Percentiles rank a stretch among this genome's conserved stretches.
phyloP scores from a whole-genome alignment of 768 basidiomycete species.

The Xerocomus potaroensis region DNA sequence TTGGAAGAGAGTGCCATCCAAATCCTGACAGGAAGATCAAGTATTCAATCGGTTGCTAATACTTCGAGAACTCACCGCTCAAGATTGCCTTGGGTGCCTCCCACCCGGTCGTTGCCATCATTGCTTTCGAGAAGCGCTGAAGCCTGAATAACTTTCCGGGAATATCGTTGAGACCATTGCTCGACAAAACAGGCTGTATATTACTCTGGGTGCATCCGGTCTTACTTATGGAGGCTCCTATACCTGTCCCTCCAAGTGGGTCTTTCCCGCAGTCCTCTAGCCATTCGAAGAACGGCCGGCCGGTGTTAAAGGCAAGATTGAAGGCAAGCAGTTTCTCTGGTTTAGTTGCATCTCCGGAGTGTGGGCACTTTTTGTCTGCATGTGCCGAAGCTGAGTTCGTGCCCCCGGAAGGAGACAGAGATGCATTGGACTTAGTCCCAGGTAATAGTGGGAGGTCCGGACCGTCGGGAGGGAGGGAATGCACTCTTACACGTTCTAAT shows the following conservation, averaged over 20 bases:
- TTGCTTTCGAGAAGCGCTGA: slow-evolving; percentile 69
- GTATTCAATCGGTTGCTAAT: not conserved
- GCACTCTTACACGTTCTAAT: not conserved
- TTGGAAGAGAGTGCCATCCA: slow-evolving; percentile 50
- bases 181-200: not conserved
- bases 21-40: slow-evolving; percentile 40
- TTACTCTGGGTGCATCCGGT: not conserved
- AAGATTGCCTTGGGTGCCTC: slow-evolving; percentile 59
- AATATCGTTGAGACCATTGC: not conserved
- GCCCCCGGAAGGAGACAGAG: not conserved
- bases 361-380: not conserved
- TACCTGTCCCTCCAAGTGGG: slow-evolving; percentile 21
- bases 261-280: slow-evolving; percentile 53
- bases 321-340: slow-evolving; percentile 47
- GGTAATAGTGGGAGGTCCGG: not conserved
- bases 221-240: slow-evolving; percentile 10
- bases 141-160: slow-evolving; percentile 47
- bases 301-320: slow-evolving; percentile 61
- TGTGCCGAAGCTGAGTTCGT: not conserved
- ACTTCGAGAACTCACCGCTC: slow-evolving; percentile 37
- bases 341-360: not conserved
- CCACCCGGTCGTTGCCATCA: slow-evolving; percentile 71
- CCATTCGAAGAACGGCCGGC: slow-evolving; percentile 65
- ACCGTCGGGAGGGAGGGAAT: not conserved
- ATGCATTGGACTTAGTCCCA: not conserved